Conservation (phyloP, 2,329 filamentous ascomycete genomes). For the Clarireedia paspali region DNA sequence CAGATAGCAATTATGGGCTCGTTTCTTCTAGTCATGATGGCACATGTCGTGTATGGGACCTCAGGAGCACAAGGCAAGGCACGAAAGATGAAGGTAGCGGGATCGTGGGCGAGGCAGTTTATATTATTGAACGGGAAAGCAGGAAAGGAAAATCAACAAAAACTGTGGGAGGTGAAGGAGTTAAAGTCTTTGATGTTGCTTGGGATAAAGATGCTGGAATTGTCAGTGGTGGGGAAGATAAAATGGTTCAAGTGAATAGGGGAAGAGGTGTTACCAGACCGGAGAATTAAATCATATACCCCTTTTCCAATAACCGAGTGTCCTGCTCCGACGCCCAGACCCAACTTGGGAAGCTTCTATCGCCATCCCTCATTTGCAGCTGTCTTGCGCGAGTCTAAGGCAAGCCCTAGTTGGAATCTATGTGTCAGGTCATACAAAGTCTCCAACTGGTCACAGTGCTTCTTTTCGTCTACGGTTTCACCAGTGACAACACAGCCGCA, state of each 20-base stretch:
- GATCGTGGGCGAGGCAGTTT: conserved; percentile 63
- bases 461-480: too few species aligned
- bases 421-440: too few species aligned
- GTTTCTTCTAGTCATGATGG: conserved; percentile 89
- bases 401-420: too few species aligned
- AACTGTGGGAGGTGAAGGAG: conserved; percentile 66
- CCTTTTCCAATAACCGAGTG: conserved; percentile 1
- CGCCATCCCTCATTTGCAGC: too few species aligned
- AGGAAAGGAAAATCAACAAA: conserved; percentile 53
- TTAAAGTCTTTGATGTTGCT: conserved; percentile 80
- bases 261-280: conserved; percentile 27
- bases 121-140: conserved; percentile 69
- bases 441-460: too few species aligned
- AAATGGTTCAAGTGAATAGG: conserved; percentile 80
- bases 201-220: conserved; percentile 88
- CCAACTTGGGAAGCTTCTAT: too few species aligned
- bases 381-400: too few species aligned
- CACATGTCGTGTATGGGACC: conserved; percentile 89
- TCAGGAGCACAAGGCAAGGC: conserved; percentile 59
- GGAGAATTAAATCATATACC: conserved; percentile 10
- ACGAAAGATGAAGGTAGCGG: conserved; percentile 51
- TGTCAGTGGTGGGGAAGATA: conserved; percentile 88
- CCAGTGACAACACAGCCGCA: too few species aligned
- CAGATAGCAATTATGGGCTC: conserved; percentile 66
- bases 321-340: too few species aligned